Evolutionary conservation across 2,329 filamentous ascomycete genomes (phyloP).

Genomic region (Cladosporium oxysporum): DNA sequence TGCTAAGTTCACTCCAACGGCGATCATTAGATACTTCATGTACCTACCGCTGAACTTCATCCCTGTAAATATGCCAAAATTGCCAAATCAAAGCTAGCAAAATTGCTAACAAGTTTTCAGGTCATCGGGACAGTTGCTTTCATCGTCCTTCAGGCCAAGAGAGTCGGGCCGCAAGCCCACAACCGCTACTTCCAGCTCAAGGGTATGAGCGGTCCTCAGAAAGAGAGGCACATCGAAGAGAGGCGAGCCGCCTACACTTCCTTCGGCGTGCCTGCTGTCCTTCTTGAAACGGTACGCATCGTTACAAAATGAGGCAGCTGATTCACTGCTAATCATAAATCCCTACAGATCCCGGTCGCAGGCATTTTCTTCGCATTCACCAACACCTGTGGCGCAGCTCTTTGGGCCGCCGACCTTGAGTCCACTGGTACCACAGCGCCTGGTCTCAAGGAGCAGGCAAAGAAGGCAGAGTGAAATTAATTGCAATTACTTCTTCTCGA

Average conservation of each 20-base stretch:
- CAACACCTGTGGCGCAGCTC: slow-evolving; percentile 85
- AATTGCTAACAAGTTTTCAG: slow-evolving; percentile 27
- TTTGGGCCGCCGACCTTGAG: slow-evolving; percentile 77
- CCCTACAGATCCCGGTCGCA: slow-evolving; percentile 63
- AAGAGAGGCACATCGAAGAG: slow-evolving; percentile 67
- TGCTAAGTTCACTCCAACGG: slow-evolving; percentile 53
- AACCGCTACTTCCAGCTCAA: slow-evolving; percentile 88
- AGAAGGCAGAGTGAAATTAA: slow-evolving; percentile 14
- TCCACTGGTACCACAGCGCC: slow-evolving; percentile 35
- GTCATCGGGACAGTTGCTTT: slow-evolving; percentile 81
- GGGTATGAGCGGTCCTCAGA: slow-evolving; percentile 68
- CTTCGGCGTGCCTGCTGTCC: slow-evolving; percentile 79
- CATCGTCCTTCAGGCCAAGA: slow-evolving; percentile 66
- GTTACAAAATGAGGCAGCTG: neutral
- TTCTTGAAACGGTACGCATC: slow-evolving; percentile 68
- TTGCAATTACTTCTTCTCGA: no score
- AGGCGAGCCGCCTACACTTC: slow-evolving; percentile 77
- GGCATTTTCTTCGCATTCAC: slow-evolving; percentile 88
- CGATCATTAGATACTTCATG: slow-evolving; percentile 75
- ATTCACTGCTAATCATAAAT: neutral
- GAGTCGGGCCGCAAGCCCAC: slow-evolving; percentile 56
- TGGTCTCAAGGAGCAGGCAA: slow-evolving; percentile 35
- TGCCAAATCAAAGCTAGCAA: neutral
- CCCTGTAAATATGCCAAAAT: slow-evolving; percentile 46
- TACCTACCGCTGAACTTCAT: slow-evolving; percentile 93